A percentile compares a stretch with the other conserved stretches of the same genome.
phyloP scores from a whole-genome alignment of 768 basidiomycete species.

The Mycena sanguinolenta region DNA sequence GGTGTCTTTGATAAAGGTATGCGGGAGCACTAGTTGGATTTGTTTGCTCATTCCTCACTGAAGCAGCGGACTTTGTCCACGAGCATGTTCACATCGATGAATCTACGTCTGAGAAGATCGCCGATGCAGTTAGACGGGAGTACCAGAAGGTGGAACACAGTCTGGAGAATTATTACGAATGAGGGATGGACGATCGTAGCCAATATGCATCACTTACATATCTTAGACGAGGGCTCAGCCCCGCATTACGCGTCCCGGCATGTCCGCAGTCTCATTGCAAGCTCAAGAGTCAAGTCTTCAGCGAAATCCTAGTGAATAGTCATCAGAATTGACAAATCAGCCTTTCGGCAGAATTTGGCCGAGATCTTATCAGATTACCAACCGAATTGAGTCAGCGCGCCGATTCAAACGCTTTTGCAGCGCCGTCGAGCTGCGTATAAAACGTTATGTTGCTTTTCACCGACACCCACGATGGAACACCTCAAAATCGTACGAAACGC shows the following conservation, averaged over 20 bases:
- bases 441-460: too few species aligned
- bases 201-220: too few species aligned
- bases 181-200: not conserved
- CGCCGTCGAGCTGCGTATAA: not conserved
- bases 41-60: not conserved
- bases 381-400: not conserved
- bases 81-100: slow-evolving; percentile 6
- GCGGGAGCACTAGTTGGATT: not conserved
- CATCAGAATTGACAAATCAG: too few species aligned
- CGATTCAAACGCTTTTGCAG: not conserved
- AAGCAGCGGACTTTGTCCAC: slow-evolving; percentile 13
- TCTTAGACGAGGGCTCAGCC: too few species aligned
- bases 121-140: slow-evolving; percentile 12
- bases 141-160: slow-evolving; percentile 13
- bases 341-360: too few species aligned
- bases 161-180: slow-evolving; percentile 7
- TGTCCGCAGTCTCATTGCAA: too few species aligned
- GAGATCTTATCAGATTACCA: slow-evolving; percentile 6
- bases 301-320: too few species aligned
- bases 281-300: too few species aligned
- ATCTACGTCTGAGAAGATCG: slow-evolving; percentile 1
- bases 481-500: not conserved
- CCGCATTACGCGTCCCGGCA: too few species aligned
- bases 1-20: slow-evolving; percentile 22
- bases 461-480: not conserved